These are phyloP conservation scores for Penicillium argentinense DNA, from an alignment of 495 filamentous ascomycete species.

Conservation along the genomic window DNA sequence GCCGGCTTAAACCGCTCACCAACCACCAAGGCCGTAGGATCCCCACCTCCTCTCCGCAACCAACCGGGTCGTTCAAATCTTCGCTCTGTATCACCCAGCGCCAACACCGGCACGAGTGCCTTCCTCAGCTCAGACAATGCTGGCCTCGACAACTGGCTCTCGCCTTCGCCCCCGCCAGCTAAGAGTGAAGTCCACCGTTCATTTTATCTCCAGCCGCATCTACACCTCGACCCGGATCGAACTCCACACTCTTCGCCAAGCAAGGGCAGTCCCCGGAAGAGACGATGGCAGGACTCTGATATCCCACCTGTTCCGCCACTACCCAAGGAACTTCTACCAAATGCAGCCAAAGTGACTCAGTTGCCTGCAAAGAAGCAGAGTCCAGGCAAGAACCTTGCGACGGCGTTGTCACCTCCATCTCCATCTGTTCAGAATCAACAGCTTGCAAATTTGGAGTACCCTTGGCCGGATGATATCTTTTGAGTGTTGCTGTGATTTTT, in stretches of 20 bases:
- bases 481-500: constrained; percentile 13
- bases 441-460: constrained; percentile 25
- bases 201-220: constrained; percentile 25
- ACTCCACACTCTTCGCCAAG: constrained; percentile 18
- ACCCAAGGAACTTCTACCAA: constrained; percentile 39
- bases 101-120: background rate
- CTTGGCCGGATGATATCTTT: constrained; percentile 52
- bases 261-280: constrained; percentile 16
- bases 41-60: constrained; percentile 25
- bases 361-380: constrained; percentile 31
- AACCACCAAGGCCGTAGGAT: constrained; percentile 21
- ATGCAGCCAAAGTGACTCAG: constrained; percentile 33
- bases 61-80: constrained; percentile 25
- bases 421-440: constrained; percentile 3
- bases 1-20: constrained; percentile 17
- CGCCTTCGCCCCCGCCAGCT: constrained; percentile 25
- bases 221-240: constrained; percentile 23
- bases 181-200: constrained; percentile 13
- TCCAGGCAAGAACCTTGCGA: background rate
- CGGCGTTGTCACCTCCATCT: constrained; percentile 7
- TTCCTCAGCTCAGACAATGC: constrained; percentile 5
- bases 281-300: constrained; percentile 28
- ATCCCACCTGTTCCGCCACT: constrained; percentile 48
- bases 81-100: constrained; percentile 21
- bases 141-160: constrained; percentile 15